These are phyloP conservation scores for Euphorbia peplus DNA, from an alignment of 345 rosid genomes.

Conservation along the genomic window DNA sequence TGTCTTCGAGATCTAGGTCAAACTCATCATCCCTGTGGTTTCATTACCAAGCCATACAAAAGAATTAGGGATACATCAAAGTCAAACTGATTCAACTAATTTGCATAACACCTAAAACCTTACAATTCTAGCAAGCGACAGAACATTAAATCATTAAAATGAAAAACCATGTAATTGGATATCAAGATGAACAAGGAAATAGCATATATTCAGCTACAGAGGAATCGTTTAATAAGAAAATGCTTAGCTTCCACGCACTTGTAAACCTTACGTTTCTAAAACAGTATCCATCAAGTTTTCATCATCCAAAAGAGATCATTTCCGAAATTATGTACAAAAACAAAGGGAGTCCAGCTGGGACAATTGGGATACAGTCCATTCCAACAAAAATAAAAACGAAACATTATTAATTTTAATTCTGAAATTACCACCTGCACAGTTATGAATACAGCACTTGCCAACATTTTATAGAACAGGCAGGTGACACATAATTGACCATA, in stretches of 20 bases:
- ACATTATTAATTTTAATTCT: too few relatives aligned
- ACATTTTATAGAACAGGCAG: not conserved
- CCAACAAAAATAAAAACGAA: not conserved
- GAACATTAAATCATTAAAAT: not conserved
- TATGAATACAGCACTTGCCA: not conserved
- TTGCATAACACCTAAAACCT: not conserved
- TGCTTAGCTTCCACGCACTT: not conserved
- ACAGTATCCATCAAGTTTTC: not conserved
- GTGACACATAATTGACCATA: not conserved
- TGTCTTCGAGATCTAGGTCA: slow-evolving; percentile 94
- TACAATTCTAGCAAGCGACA: not conserved
- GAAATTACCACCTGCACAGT: not conserved
- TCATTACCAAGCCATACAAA: slow-evolving; percentile 11
- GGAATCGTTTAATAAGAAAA: not conserved
- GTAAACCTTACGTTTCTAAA: not conserved
- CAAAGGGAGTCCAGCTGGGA: not conserved
- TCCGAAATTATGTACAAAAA: slow-evolving; percentile 1
- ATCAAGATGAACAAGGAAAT: not conserved
- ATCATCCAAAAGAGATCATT: not conserved
- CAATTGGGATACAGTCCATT: not conserved
- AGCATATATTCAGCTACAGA: not conserved
- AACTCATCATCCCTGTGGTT: slow-evolving; percentile 76
- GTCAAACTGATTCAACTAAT: not conserved
- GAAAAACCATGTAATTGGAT: not conserved
- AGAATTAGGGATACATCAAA: not conserved